Evolutionary conservation across 768 basidiomycete genomes (phyloP).

Genomic region (Tricholoma sp.): DNA sequence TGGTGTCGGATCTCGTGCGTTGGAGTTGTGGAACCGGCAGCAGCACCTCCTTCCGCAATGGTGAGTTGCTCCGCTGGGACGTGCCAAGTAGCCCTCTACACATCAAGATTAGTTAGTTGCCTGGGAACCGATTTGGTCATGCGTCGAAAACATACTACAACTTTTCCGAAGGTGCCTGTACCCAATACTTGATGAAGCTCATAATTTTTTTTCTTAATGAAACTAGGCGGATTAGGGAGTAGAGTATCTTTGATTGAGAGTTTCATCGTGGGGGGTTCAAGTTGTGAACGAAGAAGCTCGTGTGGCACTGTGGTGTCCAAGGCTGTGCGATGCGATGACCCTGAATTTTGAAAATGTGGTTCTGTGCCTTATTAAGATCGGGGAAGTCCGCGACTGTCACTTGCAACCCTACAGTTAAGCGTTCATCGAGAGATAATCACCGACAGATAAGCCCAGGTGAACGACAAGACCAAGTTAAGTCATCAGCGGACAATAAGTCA

Average conservation of each 20-base stretch:
- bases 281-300: not conserved
- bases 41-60: constrained; percentile 55
- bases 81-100: constrained; percentile 71
- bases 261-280: constrained; percentile 31
- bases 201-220: constrained; percentile 80
- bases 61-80: constrained; percentile 58
- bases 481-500: too few relatives aligned
- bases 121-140: not conserved
- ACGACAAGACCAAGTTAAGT: too few relatives aligned
- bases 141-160: constrained; percentile 49
- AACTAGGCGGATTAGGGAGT: constrained; percentile 81
- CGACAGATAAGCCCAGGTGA: too few relatives aligned
- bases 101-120: not conserved
- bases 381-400: too few relatives aligned
- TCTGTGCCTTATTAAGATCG: too few relatives aligned
- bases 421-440: too few relatives aligned
- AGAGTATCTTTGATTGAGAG: constrained; percentile 51
- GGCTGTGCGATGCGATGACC: not conserved
- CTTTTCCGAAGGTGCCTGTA: constrained; percentile 86
- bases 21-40: constrained; percentile 22
- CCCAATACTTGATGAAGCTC: constrained; percentile 72
- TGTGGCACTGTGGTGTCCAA: not conserved
- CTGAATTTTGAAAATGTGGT: too few relatives aligned
- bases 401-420: too few relatives aligned
- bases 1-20: constrained; percentile 2